phyloP scores from a whole-genome alignment of 2,329 filamentous ascomycete genomes.

The Aureobasidium sp. region DNA sequence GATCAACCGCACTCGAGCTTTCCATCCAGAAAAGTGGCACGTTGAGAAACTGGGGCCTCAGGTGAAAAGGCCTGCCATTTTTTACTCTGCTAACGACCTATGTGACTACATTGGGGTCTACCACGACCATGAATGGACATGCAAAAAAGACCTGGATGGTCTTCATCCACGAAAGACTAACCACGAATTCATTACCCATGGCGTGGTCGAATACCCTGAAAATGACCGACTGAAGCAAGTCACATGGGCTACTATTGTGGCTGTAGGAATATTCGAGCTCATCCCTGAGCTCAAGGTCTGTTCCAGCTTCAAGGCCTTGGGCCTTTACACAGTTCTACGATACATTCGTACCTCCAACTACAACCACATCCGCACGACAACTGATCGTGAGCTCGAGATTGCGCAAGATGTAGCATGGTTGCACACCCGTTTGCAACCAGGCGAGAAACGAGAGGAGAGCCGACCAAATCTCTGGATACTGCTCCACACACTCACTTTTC shows the following conservation, averaged over 20 bases:
- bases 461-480: not conserved
- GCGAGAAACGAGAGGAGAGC: not conserved
- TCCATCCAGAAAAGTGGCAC: not conserved
- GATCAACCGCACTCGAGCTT: not conserved
- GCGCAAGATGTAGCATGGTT: not conserved
- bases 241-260: not conserved
- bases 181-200: conserved; percentile 5
- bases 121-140: not conserved
- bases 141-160: not conserved
- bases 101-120: not conserved
- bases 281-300: not conserved
- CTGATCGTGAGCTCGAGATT: not conserved
- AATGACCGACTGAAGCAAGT: not conserved
- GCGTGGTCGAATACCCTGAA: not conserved
- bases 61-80: not conserved
- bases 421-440: not conserved
- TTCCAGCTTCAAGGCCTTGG: not conserved
- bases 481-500: not conserved
- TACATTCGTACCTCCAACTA: not conserved
- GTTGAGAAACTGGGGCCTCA: not conserved
- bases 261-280: not conserved
- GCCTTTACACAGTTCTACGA: not conserved
- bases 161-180: not conserved
- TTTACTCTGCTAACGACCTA: not conserved
- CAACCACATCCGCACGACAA: not conserved